A percentile compares a stretch with the other conserved stretches of the same genome.
Conservation (phyloP, 495 filamentous ascomycete species). For the Collariella sp. region DNA sequence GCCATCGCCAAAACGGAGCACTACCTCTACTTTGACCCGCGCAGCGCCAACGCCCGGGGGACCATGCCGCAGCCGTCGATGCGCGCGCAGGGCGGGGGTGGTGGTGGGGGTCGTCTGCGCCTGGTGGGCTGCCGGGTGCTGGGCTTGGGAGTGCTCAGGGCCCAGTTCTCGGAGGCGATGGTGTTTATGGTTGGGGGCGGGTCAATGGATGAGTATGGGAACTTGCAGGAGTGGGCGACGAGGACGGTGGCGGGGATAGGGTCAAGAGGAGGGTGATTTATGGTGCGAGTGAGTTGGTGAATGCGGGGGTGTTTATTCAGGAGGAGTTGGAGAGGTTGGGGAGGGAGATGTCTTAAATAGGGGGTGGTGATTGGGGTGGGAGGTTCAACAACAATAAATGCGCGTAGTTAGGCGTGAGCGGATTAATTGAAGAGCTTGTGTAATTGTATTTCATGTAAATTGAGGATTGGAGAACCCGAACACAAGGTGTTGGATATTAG, state of each 20-base stretch:
- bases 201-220: constrained; percentile 98
- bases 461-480: too few relatives aligned
- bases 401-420: too few relatives aligned
- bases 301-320: constrained; percentile 76
- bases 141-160: constrained; percentile 37
- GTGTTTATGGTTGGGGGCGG: constrained; percentile 96
- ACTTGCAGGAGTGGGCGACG: constrained; percentile 91
- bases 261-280: constrained; percentile 76
- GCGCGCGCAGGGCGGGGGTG: constrained; percentile 25
- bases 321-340: constrained; percentile 77
- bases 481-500: too few relatives aligned
- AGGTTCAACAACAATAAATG: background rate
- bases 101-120: too few relatives aligned
- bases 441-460: too few relatives aligned
- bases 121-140: constrained; percentile 37
- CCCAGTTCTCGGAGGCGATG: constrained; percentile 82
- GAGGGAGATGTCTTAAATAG: constrained; percentile 31
- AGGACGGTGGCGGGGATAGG: constrained; percentile 51
- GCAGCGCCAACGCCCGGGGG: constrained; percentile 83
- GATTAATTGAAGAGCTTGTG: too few relatives aligned
- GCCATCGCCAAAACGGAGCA: constrained; percentile 95
- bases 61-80: constrained; percentile 73
- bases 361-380: background rate
- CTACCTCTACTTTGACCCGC: constrained; percentile 97
- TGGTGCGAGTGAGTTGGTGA: constrained; percentile 89